Evolutionary conservation across 148 eudicot species (phyloP).

Genomic region (Beta vulgaris): DNA sequence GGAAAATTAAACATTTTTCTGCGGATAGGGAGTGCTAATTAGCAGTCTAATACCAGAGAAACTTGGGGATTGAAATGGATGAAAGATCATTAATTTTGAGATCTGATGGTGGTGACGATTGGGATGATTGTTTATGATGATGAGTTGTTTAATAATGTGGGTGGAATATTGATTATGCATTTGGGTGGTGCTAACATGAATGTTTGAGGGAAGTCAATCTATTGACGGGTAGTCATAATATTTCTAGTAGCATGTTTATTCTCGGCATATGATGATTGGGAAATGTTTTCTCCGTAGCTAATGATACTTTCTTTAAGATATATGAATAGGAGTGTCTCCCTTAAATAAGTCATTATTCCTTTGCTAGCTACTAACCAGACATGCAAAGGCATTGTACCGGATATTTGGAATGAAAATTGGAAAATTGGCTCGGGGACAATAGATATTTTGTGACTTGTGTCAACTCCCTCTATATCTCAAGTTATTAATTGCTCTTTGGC

Average conservation of each 20-base stretch:
- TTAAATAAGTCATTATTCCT: background rate
- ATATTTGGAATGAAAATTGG: background rate
- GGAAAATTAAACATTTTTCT: background rate
- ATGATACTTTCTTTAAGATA: background rate
- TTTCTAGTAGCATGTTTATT: background rate
- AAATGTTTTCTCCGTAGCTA: background rate
- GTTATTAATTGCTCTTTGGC: background rate
- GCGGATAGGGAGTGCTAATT: background rate
- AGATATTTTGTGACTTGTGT: too few relatives aligned
- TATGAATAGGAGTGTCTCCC: background rate
- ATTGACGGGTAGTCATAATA: background rate
- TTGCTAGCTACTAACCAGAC: background rate
- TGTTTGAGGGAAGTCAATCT: background rate
- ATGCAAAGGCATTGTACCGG: background rate
- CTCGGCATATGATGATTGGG: too few relatives aligned
- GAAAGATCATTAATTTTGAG: background rate
- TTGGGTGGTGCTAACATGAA: background rate
- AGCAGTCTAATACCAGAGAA: background rate
- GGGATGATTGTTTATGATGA: background rate
- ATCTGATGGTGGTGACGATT: background rate
- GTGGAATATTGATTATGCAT: background rate
- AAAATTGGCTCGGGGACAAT: background rate
- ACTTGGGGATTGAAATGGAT: background rate
- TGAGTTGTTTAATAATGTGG: background rate
- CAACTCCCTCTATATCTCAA: background rate